Conservation (phyloP, 768 basidiomycete species). For the Suillus paluster region DNA sequence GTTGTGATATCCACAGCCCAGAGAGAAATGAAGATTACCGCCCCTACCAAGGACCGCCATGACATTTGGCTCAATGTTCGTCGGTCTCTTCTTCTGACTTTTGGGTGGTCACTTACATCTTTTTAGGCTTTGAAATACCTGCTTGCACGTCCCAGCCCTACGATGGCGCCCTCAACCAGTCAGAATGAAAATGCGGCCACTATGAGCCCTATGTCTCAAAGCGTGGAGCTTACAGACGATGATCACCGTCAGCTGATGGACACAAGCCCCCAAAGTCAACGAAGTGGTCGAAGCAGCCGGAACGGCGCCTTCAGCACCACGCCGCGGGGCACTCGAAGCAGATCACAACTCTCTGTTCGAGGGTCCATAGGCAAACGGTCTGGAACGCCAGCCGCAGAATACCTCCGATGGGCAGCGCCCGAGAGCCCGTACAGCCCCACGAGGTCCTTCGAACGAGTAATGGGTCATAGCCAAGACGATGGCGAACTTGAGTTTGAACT, state of each 20-base stretch:
- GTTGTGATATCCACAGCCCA: conserved; percentile 92
- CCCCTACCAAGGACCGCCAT: conserved; percentile 91
- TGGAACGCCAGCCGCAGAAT: conserved; percentile 92
- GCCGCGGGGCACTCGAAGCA: conserved; percentile 76
- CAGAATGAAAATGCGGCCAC: conserved; percentile 40
- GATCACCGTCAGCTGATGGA: conserved; percentile 52
- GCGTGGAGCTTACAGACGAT: conserved; percentile 52
- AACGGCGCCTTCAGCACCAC: conserved; percentile 75
- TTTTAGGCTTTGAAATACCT: conserved; percentile 89
- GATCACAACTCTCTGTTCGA: conserved; percentile 72
- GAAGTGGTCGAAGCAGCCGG: conserved; percentile 64
- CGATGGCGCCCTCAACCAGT: conserved; percentile 26
- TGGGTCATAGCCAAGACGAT: conserved; percentile 44
- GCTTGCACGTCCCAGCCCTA: conserved; percentile 68
- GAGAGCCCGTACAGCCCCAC: conserved; percentile 81
- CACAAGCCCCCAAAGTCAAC: conserved; percentile 75
- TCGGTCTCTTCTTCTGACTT: conserved; percentile 21
- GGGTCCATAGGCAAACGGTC: conserved; percentile 84
- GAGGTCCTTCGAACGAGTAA: conserved; percentile 66
- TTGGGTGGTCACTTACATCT: conserved; percentile 10
- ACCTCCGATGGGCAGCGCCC: conserved; percentile 76
- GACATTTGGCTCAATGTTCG: conserved; percentile 95
- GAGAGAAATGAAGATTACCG: conserved; percentile 99
- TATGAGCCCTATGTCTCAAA: conserved; percentile 53
- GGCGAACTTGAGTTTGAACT: conserved; percentile 84